Percentiles rank a stretch among this genome's conserved stretches.
Evolutionary conservation across 768 basidiomycete species (phyloP).

Genomic region (Russula olivacea): DNA sequence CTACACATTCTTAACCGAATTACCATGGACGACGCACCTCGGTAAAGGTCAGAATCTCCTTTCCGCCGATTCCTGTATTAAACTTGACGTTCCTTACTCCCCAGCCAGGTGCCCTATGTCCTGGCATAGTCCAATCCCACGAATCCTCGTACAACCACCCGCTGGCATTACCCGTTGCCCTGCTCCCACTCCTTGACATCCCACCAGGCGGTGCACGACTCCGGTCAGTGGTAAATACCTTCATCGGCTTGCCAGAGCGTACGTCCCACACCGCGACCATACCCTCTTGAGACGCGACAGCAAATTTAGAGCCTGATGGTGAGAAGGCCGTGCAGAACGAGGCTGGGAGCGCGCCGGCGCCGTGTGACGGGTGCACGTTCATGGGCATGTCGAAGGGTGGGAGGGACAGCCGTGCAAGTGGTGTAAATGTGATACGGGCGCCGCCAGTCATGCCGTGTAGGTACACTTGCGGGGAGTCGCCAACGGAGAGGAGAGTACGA

Average conservation of each 20-base stretch:
- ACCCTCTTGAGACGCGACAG: constrained; percentile 79
- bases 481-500: constrained; percentile 79
- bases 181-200: constrained; percentile 22
- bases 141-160: constrained; percentile 58
- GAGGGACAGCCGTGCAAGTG: constrained; percentile 62
- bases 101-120: constrained; percentile 60
- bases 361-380: constrained; percentile 20
- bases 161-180: constrained; percentile 38
- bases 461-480: constrained; percentile 83
- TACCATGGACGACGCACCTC: constrained; percentile 49
- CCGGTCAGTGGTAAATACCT: constrained; percentile 56
- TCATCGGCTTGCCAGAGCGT: constrained; percentile 62
- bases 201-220: constrained; percentile 28
- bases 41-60: constrained; percentile 83
- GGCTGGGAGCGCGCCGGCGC: constrained; percentile 44
- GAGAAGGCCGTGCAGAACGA: constrained; percentile 81
- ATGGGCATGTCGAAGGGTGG: constrained; percentile 43
- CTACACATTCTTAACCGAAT: not conserved
- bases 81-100: constrained; percentile 86
- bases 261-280: constrained; percentile 80
- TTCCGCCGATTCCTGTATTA: constrained; percentile 49
- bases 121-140: constrained; percentile 59
- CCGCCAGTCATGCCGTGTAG: constrained; percentile 74
- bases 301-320: constrained; percentile 68
- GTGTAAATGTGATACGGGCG: constrained; percentile 51